A percentile compares a stretch with the other conserved stretches of the same genome.
phyloP scores from a whole-genome alignment of 2,329 filamentous ascomycete species.

The Microcyclospora tardicrescens region DNA sequence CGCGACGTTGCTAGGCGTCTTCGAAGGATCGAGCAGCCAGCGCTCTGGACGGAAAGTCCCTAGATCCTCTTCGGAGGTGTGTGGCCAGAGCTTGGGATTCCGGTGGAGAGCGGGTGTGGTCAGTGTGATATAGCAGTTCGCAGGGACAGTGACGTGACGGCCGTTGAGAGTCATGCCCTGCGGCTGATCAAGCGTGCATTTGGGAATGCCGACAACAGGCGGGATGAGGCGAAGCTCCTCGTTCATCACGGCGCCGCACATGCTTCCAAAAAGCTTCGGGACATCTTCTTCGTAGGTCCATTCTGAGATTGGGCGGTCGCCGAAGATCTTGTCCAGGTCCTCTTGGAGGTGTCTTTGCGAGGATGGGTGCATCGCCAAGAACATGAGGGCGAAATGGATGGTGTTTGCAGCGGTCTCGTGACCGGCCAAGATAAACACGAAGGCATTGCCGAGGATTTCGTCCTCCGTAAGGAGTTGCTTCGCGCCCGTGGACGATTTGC shows the following conservation, averaged over 20 bases:
- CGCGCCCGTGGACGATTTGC: constrained; percentile 30
- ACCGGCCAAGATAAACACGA: constrained; percentile 53
- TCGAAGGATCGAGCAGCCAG: constrained; percentile 43
- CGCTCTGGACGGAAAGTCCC: constrained; percentile 59
- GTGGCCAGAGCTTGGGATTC: constrained; percentile 63
- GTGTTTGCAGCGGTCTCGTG: constrained; percentile 71
- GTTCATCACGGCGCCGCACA: constrained; percentile 63
- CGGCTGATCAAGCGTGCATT: constrained; percentile 36
- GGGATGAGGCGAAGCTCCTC: constrained; percentile 64
- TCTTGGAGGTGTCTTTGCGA: constrained; percentile 54
- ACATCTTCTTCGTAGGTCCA: constrained; percentile 63
- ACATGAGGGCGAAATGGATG: constrained; percentile 56
- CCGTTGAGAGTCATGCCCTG: constrained; percentile 50
- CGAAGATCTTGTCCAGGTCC: constrained; percentile 55
- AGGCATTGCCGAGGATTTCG: constrained; percentile 61
- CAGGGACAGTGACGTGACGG: constrained; percentile 45
- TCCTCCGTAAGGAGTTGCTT: constrained; percentile 41
- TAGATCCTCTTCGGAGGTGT: constrained; percentile 40
- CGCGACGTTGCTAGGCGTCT: constrained; percentile 6
- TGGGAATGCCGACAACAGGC: constrained; percentile 59
- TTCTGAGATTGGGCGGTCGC: constrained; percentile 41
- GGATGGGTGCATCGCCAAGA: constrained; percentile 51
- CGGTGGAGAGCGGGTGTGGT: constrained; percentile 45
- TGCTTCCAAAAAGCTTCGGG: constrained; percentile 52
- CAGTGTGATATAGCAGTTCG: constrained; percentile 43